These are phyloP conservation scores for Beauveria brongniartii DNA, from an alignment of 2,329 filamentous ascomycete species.

Conservation along the genomic window DNA sequence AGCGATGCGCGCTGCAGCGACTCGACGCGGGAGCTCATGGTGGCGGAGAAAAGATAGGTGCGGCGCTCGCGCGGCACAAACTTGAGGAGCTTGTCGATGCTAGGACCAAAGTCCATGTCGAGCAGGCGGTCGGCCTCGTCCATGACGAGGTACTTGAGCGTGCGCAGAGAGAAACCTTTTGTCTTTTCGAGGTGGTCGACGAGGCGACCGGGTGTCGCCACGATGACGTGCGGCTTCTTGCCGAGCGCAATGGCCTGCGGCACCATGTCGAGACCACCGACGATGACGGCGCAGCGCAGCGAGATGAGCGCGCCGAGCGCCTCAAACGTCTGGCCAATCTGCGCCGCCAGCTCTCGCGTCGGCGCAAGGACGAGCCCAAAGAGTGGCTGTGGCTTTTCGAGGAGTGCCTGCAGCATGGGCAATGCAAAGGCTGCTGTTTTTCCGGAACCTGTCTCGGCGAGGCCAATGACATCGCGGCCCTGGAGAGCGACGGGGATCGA, in stretches of 20 bases:
- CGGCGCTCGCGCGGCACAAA: conserved; percentile 69
- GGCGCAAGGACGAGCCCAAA: conserved; percentile 89
- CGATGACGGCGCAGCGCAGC: conserved; percentile 77
- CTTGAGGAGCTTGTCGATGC: conserved; percentile 88
- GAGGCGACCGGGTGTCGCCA: conserved; percentile 82
- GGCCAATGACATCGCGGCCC: conserved; percentile 80
- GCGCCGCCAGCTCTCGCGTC: conserved; percentile 85
- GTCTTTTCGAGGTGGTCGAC: conserved; percentile 94
- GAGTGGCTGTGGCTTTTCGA: conserved; percentile 77
- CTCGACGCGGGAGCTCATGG: conserved; percentile 90
- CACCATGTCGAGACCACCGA: conserved; percentile 95
- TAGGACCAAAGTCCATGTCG: conserved; percentile 88
- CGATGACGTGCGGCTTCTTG: conserved; percentile 92
- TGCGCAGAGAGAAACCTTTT: conserved; percentile 81
- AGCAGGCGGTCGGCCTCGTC: conserved; percentile 89
- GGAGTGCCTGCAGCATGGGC: conserved; percentile 82
- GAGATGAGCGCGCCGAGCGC: conserved; percentile 79
- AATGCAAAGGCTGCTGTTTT: conserved; percentile 95
- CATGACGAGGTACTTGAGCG: conserved; percentile 84
- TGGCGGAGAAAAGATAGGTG: conserved; percentile 90
- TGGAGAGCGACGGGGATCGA: conserved; percentile 74
- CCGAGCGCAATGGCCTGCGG: conserved; percentile 81
- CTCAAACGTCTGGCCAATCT: conserved; percentile 84
- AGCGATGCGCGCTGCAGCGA: conserved; percentile 84
- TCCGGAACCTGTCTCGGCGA: conserved; percentile 91